Evolutionary conservation across 805 yeast genomes (phyloP), one percentile per base, ranked within the genome.

Genomic region (Wickerhamiella dianesei): DNA sequence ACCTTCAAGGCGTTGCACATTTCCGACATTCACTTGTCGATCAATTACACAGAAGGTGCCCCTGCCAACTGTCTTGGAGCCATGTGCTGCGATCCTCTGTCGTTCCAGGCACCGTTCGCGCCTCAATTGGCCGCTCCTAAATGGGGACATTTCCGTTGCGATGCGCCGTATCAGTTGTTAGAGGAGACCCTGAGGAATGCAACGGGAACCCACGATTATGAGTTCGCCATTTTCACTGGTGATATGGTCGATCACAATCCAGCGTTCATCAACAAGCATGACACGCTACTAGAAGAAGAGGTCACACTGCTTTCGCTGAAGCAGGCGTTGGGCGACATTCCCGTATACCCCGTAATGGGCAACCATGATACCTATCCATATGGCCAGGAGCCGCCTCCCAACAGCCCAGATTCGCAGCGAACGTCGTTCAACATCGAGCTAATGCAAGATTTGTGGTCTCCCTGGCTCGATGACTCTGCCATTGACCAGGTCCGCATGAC

Each of bases 361-460:
- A 78, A 77, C 58, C 84, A 80, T 60, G 85, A 79, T 56, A 73
- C 78, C 21, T 79, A 72, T 67, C 85, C 86, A 17, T 75, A 77
- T 53, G 81, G 79, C 25, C 83, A 79, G 59, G 58, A 77, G 47
- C 80, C 82, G 2, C 82, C 77, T 49, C 58, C 65, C 35, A 58
- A 61, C 17, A 66, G 71, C 17, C 74, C 74, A 3, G 72, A 65
- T 49, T 56, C 60, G 1, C 63, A 65, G 40, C 49, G 64, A 54
- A 68, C 67, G 50, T 57, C 64, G 13, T 73, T 71, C 70, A 72
- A 73, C 51, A 61, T 65, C 1, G 73, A 73, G 12, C 59, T 72
- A 46, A 63, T 72, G 66, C 69, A 73, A 21, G 70, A 69, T 19
- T 47, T 73, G 40, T 72, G 76, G 75, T 51, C 59, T 43, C 72